Conservation (phyloP, 2,329 filamentous ascomycete species). For the Alternaria gansuensis region DNA sequence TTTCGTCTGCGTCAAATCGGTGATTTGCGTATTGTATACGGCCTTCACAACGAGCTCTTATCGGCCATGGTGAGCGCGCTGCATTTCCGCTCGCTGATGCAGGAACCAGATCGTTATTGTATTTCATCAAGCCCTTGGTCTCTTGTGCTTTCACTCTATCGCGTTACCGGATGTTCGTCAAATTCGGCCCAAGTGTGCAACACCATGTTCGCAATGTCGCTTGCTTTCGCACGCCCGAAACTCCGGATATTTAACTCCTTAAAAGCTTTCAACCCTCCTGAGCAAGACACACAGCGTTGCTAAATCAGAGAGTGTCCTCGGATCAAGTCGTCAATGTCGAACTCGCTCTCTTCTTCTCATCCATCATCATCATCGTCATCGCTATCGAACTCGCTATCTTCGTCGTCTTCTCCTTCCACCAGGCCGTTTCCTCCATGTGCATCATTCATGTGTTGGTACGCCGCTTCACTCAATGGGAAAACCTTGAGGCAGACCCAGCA, state of each 20-base stretch:
- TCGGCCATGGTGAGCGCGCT: slow-evolving; percentile 1
- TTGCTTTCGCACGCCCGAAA: neutral
- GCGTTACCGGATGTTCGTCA: neutral
- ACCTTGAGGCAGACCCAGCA: slow-evolving; percentile 31
- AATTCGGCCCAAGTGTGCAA: neutral
- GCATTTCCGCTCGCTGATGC: neutral
- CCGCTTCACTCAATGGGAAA: slow-evolving; percentile 14
- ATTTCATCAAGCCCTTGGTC: neutral
- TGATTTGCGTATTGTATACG: slow-evolving; percentile 52
- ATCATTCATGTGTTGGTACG: slow-evolving; percentile 24
- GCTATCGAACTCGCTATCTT: neutral
- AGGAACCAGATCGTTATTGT: neutral
- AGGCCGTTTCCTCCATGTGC: slow-evolving; percentile 16
- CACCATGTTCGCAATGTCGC: neutral
- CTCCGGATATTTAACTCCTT: neutral
- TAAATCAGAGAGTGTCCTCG: neutral
- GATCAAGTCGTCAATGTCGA: neutral
- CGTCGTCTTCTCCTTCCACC: neutral
- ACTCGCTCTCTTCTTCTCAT: neutral
- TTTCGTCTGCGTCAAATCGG: slow-evolving; percentile 28
- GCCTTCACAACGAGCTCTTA: slow-evolving; percentile 57
- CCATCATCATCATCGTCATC: slow-evolving; percentile 3
- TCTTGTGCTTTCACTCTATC: neutral
- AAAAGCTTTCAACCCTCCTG: neutral
- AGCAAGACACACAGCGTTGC: neutral